These are phyloP conservation scores for Tylopilus sp. DNA, from an alignment of 768 basidiomycete species.

Conservation along the genomic window DNA sequence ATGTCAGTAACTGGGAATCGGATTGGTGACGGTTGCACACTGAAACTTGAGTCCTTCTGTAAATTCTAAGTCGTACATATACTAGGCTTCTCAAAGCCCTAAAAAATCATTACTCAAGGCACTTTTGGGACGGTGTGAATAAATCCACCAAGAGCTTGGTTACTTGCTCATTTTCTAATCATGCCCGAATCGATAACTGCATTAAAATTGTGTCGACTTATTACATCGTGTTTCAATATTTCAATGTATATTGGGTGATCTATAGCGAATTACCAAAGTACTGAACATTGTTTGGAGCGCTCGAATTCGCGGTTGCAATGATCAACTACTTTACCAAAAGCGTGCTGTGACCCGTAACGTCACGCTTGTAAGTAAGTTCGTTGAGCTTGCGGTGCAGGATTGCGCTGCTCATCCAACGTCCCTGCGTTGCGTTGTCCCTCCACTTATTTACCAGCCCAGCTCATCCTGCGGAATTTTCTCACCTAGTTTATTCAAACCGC, in stretches of 20 bases:
- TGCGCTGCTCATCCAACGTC: conserved; percentile 25
- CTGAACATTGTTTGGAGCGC: neutral
- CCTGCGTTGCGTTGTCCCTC: conserved; percentile 8
- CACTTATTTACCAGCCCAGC: conserved; percentile 8
- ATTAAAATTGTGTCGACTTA: neutral
- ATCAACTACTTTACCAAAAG: conserved; percentile 33
- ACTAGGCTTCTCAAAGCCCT: neutral
- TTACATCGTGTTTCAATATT: neutral
- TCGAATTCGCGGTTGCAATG: conserved; percentile 22
- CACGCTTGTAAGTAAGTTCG: conserved; percentile 37
- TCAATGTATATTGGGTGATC: neutral
- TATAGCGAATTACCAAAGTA: neutral
- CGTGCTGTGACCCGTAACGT: conserved; percentile 35
- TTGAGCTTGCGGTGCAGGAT: conserved; percentile 24
- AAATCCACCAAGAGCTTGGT: neutral
- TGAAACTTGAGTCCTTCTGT: neutral
- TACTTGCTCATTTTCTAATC: neutral
- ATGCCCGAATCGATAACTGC: neutral
- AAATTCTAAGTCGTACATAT: neutral
- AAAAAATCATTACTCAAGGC: neutral
- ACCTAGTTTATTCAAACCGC: conserved; percentile 11
- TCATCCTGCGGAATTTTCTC: conserved; percentile 5
- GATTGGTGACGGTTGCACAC: neutral
- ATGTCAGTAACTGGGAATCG: neutral
- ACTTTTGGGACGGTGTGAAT: neutral